Evolutionary conservation across 306 rosid species (phyloP).

Genomic region (Castanea mollissima): DNA sequence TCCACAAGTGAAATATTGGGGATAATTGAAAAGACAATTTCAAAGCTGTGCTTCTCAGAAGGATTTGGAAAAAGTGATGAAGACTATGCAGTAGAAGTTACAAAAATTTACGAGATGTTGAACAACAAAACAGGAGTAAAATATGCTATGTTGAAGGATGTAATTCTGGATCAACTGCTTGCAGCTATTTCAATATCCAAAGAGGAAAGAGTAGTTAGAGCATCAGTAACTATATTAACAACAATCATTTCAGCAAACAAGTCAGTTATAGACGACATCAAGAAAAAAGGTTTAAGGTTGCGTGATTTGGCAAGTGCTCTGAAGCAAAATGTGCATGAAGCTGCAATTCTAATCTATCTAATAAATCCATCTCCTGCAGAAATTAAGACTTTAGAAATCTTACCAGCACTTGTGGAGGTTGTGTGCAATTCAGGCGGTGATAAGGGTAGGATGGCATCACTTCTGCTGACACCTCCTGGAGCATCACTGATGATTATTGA

Average conservation of each 20-base stretch:
- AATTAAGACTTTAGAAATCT: constrained; percentile 57
- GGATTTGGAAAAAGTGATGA: constrained; percentile 50
- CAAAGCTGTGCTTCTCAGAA: constrained; percentile 44
- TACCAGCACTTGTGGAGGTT: constrained; percentile 69
- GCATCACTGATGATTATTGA: constrained; percentile 78
- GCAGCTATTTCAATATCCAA: constrained; percentile 63
- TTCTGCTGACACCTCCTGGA: constrained; percentile 62
- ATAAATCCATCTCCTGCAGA: constrained; percentile 76
- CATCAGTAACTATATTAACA: constrained; percentile 59
- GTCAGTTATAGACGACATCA: constrained; percentile 62
- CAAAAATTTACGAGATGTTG: constrained; percentile 53
- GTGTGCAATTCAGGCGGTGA: constrained; percentile 50
- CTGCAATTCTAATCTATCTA: constrained; percentile 65
- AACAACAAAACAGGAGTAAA: constrained; percentile 44
- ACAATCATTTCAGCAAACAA: constrained; percentile 62
- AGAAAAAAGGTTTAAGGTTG: constrained; percentile 69
- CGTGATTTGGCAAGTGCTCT: constrained; percentile 76
- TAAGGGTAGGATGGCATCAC: constrained; percentile 42
- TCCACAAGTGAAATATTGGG: constrained; percentile 38
- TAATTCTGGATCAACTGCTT: constrained; percentile 66
- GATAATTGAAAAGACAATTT: constrained; percentile 34
- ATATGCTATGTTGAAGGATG: constrained; percentile 57
- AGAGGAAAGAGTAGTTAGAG: constrained; percentile 64
- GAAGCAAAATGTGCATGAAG: constrained; percentile 72
- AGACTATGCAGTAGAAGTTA: constrained; percentile 53